Percentiles rank a stretch among this genome's conserved stretches.
phyloP scores from a whole-genome alignment of 2,329 filamentous ascomycete genomes.

The Ophiosphaerella narmari region DNA sequence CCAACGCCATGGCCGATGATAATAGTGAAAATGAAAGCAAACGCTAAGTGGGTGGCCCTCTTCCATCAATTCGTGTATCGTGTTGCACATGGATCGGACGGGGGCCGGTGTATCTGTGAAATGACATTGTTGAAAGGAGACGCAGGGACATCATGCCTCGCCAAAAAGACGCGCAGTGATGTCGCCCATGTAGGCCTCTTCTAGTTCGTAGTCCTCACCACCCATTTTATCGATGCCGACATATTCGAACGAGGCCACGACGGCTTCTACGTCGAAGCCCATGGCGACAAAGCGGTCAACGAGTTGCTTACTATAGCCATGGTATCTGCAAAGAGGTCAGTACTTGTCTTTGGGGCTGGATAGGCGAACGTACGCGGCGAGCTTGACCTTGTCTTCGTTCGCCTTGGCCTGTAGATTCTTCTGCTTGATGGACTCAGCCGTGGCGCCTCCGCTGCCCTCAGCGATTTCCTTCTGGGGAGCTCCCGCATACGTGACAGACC shows the following conservation, averaged over 20 bases:
- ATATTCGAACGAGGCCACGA: constrained; percentile 81
- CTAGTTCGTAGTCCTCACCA: constrained; percentile 82
- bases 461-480: constrained; percentile 66
- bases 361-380: constrained; percentile 55
- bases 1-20: too few relatives aligned
- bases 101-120: neutral
- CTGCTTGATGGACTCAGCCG: constrained; percentile 58
- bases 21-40: too few relatives aligned
- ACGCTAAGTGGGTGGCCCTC: too few relatives aligned
- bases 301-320: constrained; percentile 83
- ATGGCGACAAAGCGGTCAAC: constrained; percentile 85
- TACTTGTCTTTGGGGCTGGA: neutral
- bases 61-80: too few relatives aligned
- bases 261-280: constrained; percentile 87
- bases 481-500: constrained; percentile 82
- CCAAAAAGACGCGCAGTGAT: constrained; percentile 84
- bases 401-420: constrained; percentile 60
- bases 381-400: constrained; percentile 62
- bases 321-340: constrained; percentile 64
- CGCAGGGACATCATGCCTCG: constrained; percentile 57
- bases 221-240: constrained; percentile 79
- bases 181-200: constrained; percentile 88
- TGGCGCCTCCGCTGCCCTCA: constrained; percentile 58
- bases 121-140: neutral
- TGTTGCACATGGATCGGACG: too few relatives aligned